phyloP scores from a whole-genome alignment of 1,284 basidiomycete genomes.

The Coniferiporia sulphurascens region DNA sequence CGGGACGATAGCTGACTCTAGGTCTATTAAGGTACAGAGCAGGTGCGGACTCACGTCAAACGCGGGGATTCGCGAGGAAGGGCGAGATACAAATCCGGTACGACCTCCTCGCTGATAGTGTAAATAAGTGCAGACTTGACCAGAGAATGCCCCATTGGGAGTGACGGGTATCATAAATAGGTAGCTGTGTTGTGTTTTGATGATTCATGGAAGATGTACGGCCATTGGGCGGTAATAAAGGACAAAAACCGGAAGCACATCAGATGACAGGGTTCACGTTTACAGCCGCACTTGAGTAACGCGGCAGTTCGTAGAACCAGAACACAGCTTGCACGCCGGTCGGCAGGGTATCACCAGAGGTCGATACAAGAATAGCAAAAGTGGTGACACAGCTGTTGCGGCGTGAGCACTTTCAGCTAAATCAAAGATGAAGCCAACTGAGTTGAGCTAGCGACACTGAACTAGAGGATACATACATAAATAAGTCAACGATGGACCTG shows the following conservation, averaged over 20 bases:
- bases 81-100: not conserved
- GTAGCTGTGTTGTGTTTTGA: not conserved
- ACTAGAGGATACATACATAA: not conserved
- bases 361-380: not conserved
- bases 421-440: not conserved
- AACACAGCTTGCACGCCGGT: not conserved
- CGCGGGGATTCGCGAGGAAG: not conserved
- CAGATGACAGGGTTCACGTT: not conserved
- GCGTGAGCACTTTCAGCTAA: not conserved
- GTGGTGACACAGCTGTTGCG: not conserved
- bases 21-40: not conserved
- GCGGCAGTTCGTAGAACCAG: not conserved
- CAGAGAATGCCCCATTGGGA: not conserved
- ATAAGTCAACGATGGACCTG: not conserved
- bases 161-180: not conserved
- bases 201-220: not conserved
- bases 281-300: not conserved
- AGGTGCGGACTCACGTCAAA: not conserved
- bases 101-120: not conserved
- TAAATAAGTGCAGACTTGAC: not conserved
- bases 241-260: not conserved
- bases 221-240: not conserved
- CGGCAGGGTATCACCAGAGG: not conserved
- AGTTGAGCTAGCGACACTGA: not conserved
- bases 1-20: not conserved